These are phyloP conservation scores for Hemileccinum impolitum DNA, from an alignment of 768 basidiomycete genomes.

Conservation along the genomic window DNA sequence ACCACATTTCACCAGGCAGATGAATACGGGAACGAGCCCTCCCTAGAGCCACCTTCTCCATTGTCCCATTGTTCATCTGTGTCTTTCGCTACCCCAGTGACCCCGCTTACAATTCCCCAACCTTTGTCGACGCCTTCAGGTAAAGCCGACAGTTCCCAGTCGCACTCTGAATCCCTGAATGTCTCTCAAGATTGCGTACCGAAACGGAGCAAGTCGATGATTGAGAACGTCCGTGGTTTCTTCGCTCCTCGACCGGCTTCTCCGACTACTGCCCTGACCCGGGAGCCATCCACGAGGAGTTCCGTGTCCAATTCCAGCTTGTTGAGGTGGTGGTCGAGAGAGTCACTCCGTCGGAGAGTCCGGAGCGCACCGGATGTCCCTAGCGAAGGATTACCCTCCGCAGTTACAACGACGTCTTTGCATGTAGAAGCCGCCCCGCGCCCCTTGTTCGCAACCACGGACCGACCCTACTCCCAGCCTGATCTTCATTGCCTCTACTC, in stretches of 20 bases:
- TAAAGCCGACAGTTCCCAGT: constrained; percentile 14
- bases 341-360: constrained; percentile 47
- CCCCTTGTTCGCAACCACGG: constrained; percentile 11
- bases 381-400: constrained; percentile 24
- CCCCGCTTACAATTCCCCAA: constrained; percentile 17
- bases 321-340: constrained; percentile 49
- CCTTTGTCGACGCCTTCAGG: constrained; percentile 13
- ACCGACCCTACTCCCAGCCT: constrained; percentile 31
- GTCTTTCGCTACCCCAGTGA: constrained; percentile 24
- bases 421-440: constrained; percentile 11
- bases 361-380: constrained; percentile 51
- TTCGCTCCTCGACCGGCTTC: constrained; percentile 50
- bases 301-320: constrained; percentile 31
- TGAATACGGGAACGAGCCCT: constrained; percentile 20
- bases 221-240: constrained; percentile 59
- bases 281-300: constrained; percentile 25
- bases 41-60: constrained; percentile 36
- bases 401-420: constrained; percentile 26
- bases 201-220: constrained; percentile 51
- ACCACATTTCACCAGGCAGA: constrained; percentile 21
- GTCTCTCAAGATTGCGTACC: constrained; percentile 28
- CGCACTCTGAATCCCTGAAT: constrained; percentile 28
- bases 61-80: constrained; percentile 38
- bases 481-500: constrained; percentile 27
- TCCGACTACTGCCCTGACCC: constrained; percentile 32